These are phyloP conservation scores for Actinomortierella ambigua DNA, from an alignment of 371 early-diverging fungal species.

Conservation along the genomic window DNA sequence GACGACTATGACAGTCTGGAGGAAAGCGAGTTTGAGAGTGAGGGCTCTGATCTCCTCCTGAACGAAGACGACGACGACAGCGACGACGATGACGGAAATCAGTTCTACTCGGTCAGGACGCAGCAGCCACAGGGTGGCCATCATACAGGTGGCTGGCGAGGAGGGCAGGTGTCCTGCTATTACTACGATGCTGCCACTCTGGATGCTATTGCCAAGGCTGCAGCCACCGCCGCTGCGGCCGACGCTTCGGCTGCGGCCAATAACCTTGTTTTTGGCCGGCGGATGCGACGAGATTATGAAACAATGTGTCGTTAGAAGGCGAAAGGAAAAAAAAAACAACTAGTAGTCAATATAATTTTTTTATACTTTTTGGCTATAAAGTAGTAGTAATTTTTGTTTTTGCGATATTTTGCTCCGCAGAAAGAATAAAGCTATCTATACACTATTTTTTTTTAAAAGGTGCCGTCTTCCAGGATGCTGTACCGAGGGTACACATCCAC, in stretches of 20 bases:
- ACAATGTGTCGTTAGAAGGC: constrained; percentile 34
- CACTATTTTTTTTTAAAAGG: constrained; percentile 14
- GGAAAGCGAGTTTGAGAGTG: not conserved
- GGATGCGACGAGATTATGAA: constrained; percentile 33
- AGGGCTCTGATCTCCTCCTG: not conserved
- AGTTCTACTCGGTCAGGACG: no score
- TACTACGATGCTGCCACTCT: no score
- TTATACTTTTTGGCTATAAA: not conserved
- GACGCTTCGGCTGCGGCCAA: constrained; percentile 32
- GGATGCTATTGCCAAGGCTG: constrained; percentile 15
- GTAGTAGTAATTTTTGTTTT: no score
- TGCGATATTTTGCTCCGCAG: no score
- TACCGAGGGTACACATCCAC: constrained; percentile 45
- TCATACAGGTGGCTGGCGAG: no score
- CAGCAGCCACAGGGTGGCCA: no score
- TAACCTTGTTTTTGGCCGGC: constrained; percentile 25
- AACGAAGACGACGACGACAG: constrained; percentile 10
- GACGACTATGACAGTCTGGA: no score
- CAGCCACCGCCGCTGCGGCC: constrained; percentile 34
- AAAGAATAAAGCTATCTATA: no score
- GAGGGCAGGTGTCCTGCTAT: no score
- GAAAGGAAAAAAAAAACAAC: no score
- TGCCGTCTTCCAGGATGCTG: constrained; percentile 45
- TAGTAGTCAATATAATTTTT: no score
- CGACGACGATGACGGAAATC: not conserved